Evolutionary conservation across 164 flowering plant species (phyloP).

Genomic region (Cinnamomum micranthum): DNA sequence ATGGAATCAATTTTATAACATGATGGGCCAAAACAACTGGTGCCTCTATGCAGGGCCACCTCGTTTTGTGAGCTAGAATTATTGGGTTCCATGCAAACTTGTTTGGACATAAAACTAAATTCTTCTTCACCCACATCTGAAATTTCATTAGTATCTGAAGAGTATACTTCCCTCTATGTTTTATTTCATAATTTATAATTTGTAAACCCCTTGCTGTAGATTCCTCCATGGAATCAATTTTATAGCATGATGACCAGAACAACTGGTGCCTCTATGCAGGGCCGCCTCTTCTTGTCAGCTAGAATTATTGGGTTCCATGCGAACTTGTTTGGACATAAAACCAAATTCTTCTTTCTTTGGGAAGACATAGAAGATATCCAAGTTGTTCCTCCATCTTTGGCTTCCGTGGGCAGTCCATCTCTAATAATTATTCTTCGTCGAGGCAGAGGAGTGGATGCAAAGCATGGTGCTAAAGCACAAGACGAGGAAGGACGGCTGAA

Average conservation of each 20-base stretch:
- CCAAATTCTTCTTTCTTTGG: constrained; percentile 92
- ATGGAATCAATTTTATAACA: background rate
- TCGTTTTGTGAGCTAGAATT: constrained; percentile 83
- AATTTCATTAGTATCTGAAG: no score
- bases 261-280: constrained; percentile 40
- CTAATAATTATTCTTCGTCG: constrained; percentile 63
- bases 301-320: constrained; percentile 89
- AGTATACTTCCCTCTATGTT: no score
- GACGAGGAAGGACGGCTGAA: constrained; percentile 90
- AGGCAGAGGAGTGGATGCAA: constrained; percentile 90
- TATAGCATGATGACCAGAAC: background rate
- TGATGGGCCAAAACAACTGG: background rate
- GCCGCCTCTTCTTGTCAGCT: constrained; percentile 90
- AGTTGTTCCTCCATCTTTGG: constrained; percentile 62
- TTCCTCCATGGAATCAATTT: background rate
- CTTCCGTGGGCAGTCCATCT: constrained; percentile 93
- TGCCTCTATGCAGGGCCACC: constrained; percentile 65
- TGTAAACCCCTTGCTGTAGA: background rate
- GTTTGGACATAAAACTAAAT: constrained; percentile 87
- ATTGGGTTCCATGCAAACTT: constrained; percentile 86
- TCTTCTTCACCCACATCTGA: constrained; percentile 40
- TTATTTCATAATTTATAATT: no score
- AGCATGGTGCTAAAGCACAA: constrained; percentile 79
- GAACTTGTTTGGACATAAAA: constrained; percentile 85
- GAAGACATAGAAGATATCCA: constrained; percentile 94